Base-by-base conservation (phyloP, 2,329 filamentous ascomycete genomes). In the Penicillium crustosum region DNA sequence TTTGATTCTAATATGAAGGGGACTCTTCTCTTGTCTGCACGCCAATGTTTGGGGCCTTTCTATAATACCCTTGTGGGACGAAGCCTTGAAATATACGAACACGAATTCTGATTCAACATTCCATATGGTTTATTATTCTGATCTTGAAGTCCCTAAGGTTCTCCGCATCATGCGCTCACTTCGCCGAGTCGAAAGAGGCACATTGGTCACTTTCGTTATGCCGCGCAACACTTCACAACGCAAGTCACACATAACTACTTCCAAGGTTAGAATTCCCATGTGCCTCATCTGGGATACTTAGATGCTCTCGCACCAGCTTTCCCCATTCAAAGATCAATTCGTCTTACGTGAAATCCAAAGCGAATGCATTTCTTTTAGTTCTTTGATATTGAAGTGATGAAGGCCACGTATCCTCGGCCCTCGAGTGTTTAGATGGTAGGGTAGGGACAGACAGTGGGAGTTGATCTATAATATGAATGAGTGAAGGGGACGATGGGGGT, bases 241-340 rank as follows among this genome's bases (percentile, higher is more conserved):
- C 2, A 36, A 9, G 17, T 9, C 35, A 36, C 3, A 15, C 35
- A 36, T 36, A 8, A 36, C 31, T 33, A 33, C 12, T 33, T 15
- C 31, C 12, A 33, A 33, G 31, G 13, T 33, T 66, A 0, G 60
- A 62, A 59, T 66, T 47, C 38, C 61, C 57, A 51, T 67, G 51
- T 8, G 31, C 60, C 9, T 62, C 62, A 19, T 27, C 56, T 57
- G 64, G 55, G 43, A 42, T 51, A 9, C 33, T 47, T 15, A 68
- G 51, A 4, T 63, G 61, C 49, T 62, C 55, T 41, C 49, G 56
- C 12, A 70, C 57, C 33, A 68, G 12, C 5, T 33, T 33, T 33
- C 13, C 66, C 67, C 60, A 70, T 35, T 70, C 31, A 33, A 33
- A 33, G 12, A 33, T 33, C 31, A 12, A 15, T 33, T 15, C 5